A percentile compares a stretch with the other conserved stretches of the same genome.
Conservation (phyloP, 73 alveolate species). For the Breviolum minutum region DNA sequence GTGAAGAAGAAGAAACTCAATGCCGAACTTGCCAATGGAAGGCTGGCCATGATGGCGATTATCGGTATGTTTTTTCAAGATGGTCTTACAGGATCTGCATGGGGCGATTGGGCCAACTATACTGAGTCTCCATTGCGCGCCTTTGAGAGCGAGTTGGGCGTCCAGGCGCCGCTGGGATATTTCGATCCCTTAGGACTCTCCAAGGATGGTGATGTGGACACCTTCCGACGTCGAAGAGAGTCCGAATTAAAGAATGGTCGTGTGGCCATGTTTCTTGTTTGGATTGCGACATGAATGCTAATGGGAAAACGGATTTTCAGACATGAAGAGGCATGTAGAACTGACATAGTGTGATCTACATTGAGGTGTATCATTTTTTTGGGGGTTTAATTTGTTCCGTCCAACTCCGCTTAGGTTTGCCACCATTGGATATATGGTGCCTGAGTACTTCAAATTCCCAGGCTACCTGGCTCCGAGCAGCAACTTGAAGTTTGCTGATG, state of each 20-base stretch:
- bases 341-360: background rate
- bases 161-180: conserved; percentile 42
- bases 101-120: conserved; percentile 4
- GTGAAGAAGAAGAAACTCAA: background rate
- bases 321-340: background rate
- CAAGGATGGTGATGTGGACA: conserved; percentile 51
- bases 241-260: conserved; percentile 48
- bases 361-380: too few species aligned
- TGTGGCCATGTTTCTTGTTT: conserved; percentile 16
- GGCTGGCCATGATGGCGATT: background rate
- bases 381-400: background rate
- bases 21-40: background rate
- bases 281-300: background rate
- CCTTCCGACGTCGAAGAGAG: conserved; percentile 64
- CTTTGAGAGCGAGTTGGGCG: background rate
- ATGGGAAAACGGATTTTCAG: background rate
- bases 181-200: conserved; percentile 53
- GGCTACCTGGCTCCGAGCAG: conserved; percentile 41
- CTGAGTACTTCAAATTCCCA: conserved; percentile 27
- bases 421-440: conserved; percentile 8
- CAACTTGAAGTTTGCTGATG: conserved; percentile 54
- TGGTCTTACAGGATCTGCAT: background rate
- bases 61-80: background rate
- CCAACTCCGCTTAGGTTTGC: background rate
- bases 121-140: background rate